Base-by-base conservation (phyloP, 2,329 filamentous ascomycete genomes). In the Paecilomyces sp. region DNA sequence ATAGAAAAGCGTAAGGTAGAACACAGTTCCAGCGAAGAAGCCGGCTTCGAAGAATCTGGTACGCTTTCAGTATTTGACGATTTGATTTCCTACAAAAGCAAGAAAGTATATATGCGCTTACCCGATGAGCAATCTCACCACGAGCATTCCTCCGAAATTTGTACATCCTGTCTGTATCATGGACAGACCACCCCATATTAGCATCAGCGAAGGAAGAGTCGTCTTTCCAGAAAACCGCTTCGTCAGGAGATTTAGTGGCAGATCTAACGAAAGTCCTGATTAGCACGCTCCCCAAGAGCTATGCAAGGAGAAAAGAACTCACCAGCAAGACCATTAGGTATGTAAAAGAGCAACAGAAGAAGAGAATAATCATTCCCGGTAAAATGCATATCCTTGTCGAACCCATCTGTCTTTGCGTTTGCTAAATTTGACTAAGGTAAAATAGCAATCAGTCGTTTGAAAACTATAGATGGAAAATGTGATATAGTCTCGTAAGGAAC, bases 341-440 rank as follows among this genome's bases (percentile, higher is more conserved):
- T 75, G 59, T 82, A 82, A 62, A 83, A 83, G 0, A 83, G 67
- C 2, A 82, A 65, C 4, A 83, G 76, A 8, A 61, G 57, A 30
- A 61, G 55, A 1, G 60, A 61, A 24, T 57, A 61, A 30, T 74
- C 60, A 77, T 81, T 58, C 63, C 71, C 55, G 75, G 69, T 47
- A 24, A 61, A 55, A 18, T 34, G 11, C 33, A 61, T 41, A 55
- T 82, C 80, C 18, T 67, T 64, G n/a, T 78, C 75, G 36, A 79
- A 70, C 4, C 79, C 79, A 58, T 82, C 79, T 0, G 80, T 83
- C 61, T 83, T 80, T 0, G 81, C 60, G 52, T 61, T 61, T 55
- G 57, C 57, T 28, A 61, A 34, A 24, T 61, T 61, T 53, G 51
- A 53, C 51, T 53, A 22, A 47, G 22, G 8, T 22, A 25, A 25